Evolutionary conservation across 495 filamentous ascomycete species (phyloP).

Genomic region (Lichenothelia convexa): DNA sequence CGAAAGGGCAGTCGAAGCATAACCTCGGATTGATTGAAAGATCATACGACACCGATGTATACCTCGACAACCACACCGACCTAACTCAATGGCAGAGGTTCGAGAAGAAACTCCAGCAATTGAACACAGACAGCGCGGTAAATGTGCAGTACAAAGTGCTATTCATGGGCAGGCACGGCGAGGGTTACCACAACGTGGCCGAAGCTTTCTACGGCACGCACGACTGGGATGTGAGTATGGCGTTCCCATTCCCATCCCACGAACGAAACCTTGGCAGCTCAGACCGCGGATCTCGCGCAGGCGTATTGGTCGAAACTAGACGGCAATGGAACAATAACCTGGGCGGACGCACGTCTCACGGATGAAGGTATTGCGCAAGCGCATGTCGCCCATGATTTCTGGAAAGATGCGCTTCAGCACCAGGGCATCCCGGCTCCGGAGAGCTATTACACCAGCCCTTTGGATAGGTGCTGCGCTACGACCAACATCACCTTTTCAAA

Average conservation of each 20-base stretch:
- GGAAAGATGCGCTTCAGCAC: slow-evolving; percentile 31
- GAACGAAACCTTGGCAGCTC: too few species aligned
- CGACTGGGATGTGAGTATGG: slow-evolving; percentile 41
- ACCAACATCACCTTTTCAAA: slow-evolving; percentile 40
- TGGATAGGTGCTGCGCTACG: slow-evolving; percentile 49
- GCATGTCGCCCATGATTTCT: slow-evolving; percentile 40
- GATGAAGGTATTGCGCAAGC: slow-evolving; percentile 42
- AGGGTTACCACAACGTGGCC: slow-evolving; percentile 51
- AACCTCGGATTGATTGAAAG: slow-evolving; percentile 52
- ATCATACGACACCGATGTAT: slow-evolving; percentile 31
- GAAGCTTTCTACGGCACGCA: slow-evolving; percentile 47
- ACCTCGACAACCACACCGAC: slow-evolving; percentile 11
- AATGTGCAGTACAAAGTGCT: slow-evolving; percentile 48
- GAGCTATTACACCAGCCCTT: slow-evolving; percentile 49
- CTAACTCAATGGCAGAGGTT: slow-evolving; percentile 51
- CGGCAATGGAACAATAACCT: slow-evolving; percentile 46
- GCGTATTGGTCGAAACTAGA: slow-evolving; percentile 56
- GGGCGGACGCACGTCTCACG: slow-evolving; percentile 56
- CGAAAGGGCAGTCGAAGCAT: slow-evolving; percentile 27
- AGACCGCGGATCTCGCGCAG: slow-evolving; percentile 19
- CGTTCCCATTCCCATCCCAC: not conserved
- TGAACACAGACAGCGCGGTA: slow-evolving; percentile 31
- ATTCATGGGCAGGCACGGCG: slow-evolving; percentile 51
- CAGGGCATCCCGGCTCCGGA: slow-evolving; percentile 44
- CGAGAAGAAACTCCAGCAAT: slow-evolving; percentile 30